phyloP scores from a whole-genome alignment of 345 rosid genomes.

The Eucalyptus fibrosa region DNA sequence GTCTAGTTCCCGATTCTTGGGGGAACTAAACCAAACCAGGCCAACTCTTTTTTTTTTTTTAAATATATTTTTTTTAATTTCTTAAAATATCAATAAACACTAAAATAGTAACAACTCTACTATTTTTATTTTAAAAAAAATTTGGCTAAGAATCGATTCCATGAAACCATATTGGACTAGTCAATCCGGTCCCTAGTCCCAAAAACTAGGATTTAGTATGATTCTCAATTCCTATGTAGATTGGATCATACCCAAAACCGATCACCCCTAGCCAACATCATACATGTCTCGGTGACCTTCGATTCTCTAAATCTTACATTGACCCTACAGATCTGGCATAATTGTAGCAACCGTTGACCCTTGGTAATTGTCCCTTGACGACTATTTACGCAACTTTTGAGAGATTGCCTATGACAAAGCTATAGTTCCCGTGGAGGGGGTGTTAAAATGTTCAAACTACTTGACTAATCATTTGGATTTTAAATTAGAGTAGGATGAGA shows the following conservation, averaged over 20 bases:
- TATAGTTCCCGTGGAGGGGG: neutral
- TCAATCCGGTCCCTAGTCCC: too few relatives aligned
- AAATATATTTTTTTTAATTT: too few relatives aligned
- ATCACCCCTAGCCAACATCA: fast-evolving
- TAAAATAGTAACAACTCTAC: too few relatives aligned
- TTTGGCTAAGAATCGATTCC: too few relatives aligned
- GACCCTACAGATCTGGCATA: neutral
- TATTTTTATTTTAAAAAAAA: too few relatives aligned
- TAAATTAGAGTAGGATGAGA: neutral
- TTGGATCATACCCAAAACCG: fast-evolving
- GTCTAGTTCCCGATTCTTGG: fast-evolving
- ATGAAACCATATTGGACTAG: fast-evolving
- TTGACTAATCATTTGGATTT: neutral
- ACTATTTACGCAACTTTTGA: neutral
- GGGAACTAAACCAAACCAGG: too few relatives aligned
- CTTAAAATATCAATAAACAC: too few relatives aligned
- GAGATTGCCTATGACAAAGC: neutral
- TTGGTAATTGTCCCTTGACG: neutral
- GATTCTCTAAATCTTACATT: neutral
- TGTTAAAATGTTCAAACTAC: neutral
- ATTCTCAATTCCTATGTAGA: too few relatives aligned
- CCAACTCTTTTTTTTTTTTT: too few relatives aligned
- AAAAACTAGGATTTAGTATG: fast-evolving
- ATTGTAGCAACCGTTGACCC: fast-evolving
- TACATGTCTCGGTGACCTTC: fast-evolving